These are phyloP conservation scores for Grifola frondosa DNA, from an alignment of 1,284 basidiomycete species.

Conservation along the genomic window DNA sequence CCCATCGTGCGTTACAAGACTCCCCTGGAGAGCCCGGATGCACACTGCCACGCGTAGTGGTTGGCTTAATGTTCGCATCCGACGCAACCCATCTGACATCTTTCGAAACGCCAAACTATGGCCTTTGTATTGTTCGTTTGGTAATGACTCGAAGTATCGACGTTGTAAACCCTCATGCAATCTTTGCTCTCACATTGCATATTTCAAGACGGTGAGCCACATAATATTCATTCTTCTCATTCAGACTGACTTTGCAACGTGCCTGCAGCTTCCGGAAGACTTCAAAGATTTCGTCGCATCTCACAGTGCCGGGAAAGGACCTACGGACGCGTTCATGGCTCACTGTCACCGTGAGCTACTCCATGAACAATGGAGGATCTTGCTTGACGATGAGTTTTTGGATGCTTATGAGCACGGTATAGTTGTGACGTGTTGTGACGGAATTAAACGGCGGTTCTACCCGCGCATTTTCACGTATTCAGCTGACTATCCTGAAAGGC, in stretches of 20 bases:
- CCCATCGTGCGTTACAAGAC: conserved; percentile 7
- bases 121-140: conserved; percentile 15
- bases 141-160: conserved; percentile 26
- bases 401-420: conserved; percentile 24
- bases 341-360: conserved; percentile 25
- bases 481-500: conserved; percentile 35
- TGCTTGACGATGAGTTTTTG: conserved; percentile 25
- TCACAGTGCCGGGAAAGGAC: not conserved
- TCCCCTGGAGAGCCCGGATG: conserved; percentile 13
- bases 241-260: too few relatives aligned
- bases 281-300: not conserved
- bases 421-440: conserved; percentile 18
- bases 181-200: conserved; percentile 27
- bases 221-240: not conserved
- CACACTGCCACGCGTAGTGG: conserved; percentile 15
- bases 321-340: conserved; percentile 5
- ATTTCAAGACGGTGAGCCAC: conserved; percentile 30
- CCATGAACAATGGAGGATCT: conserved; percentile 18
- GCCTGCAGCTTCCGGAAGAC: not conserved
- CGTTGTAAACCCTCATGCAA: conserved; percentile 15
- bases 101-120: conserved; percentile 17
- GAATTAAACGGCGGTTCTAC: conserved; percentile 15
- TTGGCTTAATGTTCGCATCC: conserved; percentile 20
- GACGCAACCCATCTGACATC: conserved; percentile 21
- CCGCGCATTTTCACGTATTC: conserved; percentile 23